phyloP scores from a whole-genome alignment of 2,329 filamentous ascomycete species.

The Anthostomella pinea region DNA sequence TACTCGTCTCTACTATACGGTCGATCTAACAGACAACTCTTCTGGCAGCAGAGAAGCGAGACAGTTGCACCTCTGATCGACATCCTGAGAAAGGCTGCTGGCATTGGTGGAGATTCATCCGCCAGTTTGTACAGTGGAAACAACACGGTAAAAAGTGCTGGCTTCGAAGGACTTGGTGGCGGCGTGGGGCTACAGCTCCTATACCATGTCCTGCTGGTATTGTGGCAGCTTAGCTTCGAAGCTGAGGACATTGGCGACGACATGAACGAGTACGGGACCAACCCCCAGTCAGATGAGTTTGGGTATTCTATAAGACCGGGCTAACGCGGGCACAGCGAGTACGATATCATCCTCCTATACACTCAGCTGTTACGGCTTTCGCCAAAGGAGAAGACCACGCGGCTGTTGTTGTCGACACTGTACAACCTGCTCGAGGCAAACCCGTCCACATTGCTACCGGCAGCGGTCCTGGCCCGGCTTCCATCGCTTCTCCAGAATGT shows the following conservation, averaged over 20 bases:
- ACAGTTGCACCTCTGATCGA: conserved; percentile 79
- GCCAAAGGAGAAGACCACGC: conserved; percentile 96
- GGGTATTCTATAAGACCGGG: no score
- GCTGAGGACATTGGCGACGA: conserved; percentile 70
- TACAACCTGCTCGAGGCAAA: conserved; percentile 76
- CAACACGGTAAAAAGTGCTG: conserved; percentile 52
- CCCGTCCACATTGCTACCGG: conserved; percentile 72
- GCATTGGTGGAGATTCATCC: conserved; percentile 61
- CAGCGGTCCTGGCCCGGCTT: conserved; percentile 81
- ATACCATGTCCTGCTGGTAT: conserved; percentile 87
- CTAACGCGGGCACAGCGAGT: conserved; percentile 62
- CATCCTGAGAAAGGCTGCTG: conserved; percentile 76
- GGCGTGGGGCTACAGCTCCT: conserved; percentile 89
- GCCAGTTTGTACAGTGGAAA: conserved; percentile 61
- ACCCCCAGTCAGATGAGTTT: no score
- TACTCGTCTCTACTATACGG: conserved; percentile 83
- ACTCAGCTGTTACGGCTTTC: conserved; percentile 89
- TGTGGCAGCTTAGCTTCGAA: conserved; percentile 98
- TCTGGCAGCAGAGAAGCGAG: conserved; percentile 88
- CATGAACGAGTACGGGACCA: conserved; percentile 75
- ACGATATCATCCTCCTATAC: conserved; percentile 88
- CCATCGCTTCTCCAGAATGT: conserved; percentile 65
- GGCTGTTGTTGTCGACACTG: conserved; percentile 84
- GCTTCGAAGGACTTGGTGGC: conserved; percentile 66
- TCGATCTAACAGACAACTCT: conserved; percentile 70